Conservation (phyloP, 129 eudicot genomes). For the Apium graveolens region DNA sequence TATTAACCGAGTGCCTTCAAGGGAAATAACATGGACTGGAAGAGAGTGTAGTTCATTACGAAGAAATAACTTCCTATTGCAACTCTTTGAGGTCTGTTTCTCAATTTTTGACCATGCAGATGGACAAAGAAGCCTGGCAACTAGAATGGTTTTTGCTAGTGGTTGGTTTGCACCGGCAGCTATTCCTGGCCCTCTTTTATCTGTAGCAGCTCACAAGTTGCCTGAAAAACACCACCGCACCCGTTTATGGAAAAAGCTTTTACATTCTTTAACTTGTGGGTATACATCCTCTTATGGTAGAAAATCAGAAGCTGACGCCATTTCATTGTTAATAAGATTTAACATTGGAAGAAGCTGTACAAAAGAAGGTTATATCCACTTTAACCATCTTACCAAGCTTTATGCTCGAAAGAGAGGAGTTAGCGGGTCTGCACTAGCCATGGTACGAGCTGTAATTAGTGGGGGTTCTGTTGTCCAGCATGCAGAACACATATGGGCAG, state of each 20-base stretch:
- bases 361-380: constrained; percentile 60
- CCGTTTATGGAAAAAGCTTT: constrained; percentile 57
- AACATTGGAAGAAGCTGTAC: constrained; percentile 65
- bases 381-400: constrained; percentile 62
- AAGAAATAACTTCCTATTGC: constrained; percentile 68
- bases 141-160: constrained; percentile 85
- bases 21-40: constrained; percentile 44
- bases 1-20: constrained; percentile 75
- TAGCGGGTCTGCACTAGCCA: constrained; percentile 64
- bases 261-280: constrained; percentile 75
- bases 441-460: constrained; percentile 62
- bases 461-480: constrained; percentile 44
- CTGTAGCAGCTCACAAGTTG: constrained; percentile 68
- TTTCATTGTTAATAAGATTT: constrained; percentile 70
- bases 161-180: constrained; percentile 97
- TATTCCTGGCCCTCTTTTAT: constrained; percentile 57
- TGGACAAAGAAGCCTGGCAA: constrained; percentile 78
- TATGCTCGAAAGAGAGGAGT: constrained; percentile 71
- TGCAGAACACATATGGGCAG: constrained; percentile 84
- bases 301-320: constrained; percentile 82
- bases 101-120: constrained; percentile 93
- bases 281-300: constrained; percentile 55
- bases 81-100: constrained; percentile 90
- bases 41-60: constrained; percentile 52
- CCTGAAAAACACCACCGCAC: constrained; percentile 68